Base-by-base conservation (phyloP, 345 rosid species). In the Schrenkiella parvula region DNA sequence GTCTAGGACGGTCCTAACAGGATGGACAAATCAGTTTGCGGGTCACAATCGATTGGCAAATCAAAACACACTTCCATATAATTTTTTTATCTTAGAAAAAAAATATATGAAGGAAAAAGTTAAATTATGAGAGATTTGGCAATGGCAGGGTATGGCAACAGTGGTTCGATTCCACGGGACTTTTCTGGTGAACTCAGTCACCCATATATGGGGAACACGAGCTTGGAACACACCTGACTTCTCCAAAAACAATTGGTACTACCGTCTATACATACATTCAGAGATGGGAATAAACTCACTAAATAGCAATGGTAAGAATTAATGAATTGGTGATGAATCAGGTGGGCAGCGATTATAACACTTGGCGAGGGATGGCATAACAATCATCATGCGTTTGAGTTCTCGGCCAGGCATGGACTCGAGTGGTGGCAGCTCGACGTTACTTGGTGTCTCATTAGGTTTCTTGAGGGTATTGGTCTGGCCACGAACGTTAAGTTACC, bases 291-390 rank as follows among this genome's bases (percentile, higher is more conserved):
- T 35, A 23, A 12, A 37, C 13, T 46, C 19, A 58, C 6, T 8
- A 47, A 28, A 35, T 42, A 28, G 2, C 29, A 54, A 26, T 0
- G 26, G 0, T 21, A 10, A 18, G n/a, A n/a, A n/a, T n/a, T 18
- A 15, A 1, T 38, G 3, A 19, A 21, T 61, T 41, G 46, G 38
- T 52, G 29, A 17, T 32, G 34, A 52, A 23, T 21, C 68, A 86
- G 90, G 90, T 87, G 85, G 93, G 84, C 84, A 8, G 92, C 88
- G 5, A 9, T 84, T 58, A 75, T 88, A 18, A 73, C 92, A 68
- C 66, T 88, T 47, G 98, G 92, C 25, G 95, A 92, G 50, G 95
- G 95, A 19, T 89, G 95, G 98, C 96, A 92, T 79, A 88, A 84
- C 52, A 89, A 92, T 71, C 96, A 88, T 76, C 98, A 89, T 78